Evolutionary conservation across 2,329 filamentous ascomycete genomes (phyloP).

Genomic region (Arthroderma sp.): DNA sequence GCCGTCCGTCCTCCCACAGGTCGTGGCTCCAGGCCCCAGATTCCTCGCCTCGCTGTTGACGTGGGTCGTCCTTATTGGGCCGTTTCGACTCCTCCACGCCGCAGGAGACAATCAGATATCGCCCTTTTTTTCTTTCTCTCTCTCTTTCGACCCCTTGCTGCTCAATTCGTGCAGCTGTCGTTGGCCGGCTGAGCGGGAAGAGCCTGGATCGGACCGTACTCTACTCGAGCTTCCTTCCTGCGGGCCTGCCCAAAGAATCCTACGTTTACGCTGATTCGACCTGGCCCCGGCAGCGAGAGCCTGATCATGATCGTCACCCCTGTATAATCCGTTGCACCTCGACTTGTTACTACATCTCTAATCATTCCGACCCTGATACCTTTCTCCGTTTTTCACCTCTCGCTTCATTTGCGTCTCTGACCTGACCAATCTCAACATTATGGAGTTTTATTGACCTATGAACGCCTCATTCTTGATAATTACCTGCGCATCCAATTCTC

Average conservation of each 20-base stretch:
- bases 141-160: slow-evolving; percentile 8
- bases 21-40: background rate
- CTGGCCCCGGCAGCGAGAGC: background rate
- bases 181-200: slow-evolving; percentile 6
- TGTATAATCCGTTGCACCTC: background rate
- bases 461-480: slow-evolving; percentile 3
- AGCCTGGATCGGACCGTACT: slow-evolving; percentile 9
- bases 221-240: slow-evolving; percentile 4
- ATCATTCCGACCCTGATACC: background rate
- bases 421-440: slow-evolving; percentile 2
- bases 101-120: background rate
- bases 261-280: background rate
- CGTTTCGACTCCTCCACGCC: slow-evolving; percentile 7
- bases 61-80: slow-evolving; percentile 15
- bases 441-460: slow-evolving; percentile 4
- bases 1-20: slow-evolving; percentile 8
- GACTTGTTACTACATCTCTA: background rate
- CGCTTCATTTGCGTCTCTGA: background rate
- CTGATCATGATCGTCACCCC: slow-evolving; percentile 2
- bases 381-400: background rate
- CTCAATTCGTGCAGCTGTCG: slow-evolving; percentile 7
- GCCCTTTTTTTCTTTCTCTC: background rate
- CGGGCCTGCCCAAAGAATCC: slow-evolving; percentile 8
- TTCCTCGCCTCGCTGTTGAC: slow-evolving; percentile 9
- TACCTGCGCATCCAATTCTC: background rate